A percentile compares a stretch with the other conserved stretches of the same genome.
Conservation (phyloP, 2,329 filamentous ascomycete genomes). For the Blumeria hordei region DNA sequence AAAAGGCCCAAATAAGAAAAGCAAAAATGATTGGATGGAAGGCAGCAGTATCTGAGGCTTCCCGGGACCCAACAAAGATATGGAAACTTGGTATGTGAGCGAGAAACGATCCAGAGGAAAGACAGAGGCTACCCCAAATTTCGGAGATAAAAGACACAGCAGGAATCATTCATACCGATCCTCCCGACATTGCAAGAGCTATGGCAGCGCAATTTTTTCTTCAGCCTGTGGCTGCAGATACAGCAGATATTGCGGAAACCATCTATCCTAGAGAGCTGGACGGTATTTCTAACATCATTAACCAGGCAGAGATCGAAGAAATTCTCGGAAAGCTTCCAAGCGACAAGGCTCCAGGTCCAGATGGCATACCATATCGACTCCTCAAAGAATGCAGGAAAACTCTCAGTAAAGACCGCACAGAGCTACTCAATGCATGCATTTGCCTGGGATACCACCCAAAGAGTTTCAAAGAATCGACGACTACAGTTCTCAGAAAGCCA, state of each 20-base stretch:
- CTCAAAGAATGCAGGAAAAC: background rate
- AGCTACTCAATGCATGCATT: background rate
- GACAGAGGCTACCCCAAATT: background rate
- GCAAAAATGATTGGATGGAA: background rate
- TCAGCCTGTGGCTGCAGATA: background rate
- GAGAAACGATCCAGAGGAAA: background rate
- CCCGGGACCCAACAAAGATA: background rate
- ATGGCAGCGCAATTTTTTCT: background rate
- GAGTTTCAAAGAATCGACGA: background rate
- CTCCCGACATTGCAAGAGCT: background rate
- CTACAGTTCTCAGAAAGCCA: background rate
- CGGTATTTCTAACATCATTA: background rate
- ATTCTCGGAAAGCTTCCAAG: background rate
- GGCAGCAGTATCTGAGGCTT: constrained; percentile 1
- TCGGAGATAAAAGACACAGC: background rate
- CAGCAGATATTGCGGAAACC: background rate
- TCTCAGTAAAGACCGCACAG: background rate
- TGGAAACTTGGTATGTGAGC: background rate
- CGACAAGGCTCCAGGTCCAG: background rate
- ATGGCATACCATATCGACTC: background rate
- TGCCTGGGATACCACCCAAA: background rate
- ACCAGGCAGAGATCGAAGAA: background rate
- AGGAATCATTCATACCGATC: background rate
- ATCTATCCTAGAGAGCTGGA: background rate
- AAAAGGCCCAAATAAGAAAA: background rate